Conservation (phyloP, 495 filamentous ascomycete genomes). For the Amphirosellinia nigrospora region DNA sequence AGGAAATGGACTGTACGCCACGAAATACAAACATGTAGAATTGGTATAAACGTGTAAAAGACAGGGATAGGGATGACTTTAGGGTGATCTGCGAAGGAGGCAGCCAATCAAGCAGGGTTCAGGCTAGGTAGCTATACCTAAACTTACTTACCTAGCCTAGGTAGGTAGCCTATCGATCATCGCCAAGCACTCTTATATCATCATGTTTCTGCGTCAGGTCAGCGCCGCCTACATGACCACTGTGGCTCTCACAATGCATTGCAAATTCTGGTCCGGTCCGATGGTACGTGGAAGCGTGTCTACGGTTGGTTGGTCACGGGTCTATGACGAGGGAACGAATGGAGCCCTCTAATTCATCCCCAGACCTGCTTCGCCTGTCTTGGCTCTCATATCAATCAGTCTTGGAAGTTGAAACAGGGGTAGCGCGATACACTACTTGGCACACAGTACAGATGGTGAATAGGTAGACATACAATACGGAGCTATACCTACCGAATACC, state of each 20-base stretch:
- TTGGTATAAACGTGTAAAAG: background rate
- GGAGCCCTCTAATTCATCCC: background rate
- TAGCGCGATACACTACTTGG: background rate
- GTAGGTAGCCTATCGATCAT: background rate
- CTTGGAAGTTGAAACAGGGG: slow-evolving; percentile 16
- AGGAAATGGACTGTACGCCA: background rate
- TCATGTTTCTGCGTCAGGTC: background rate
- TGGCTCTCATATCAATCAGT: background rate
- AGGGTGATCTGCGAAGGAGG: slow-evolving; percentile 17
- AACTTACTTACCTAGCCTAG: too few relatives aligned
- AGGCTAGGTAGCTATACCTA: too few relatives aligned
- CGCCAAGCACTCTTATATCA: too few relatives aligned
- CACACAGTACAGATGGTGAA: background rate
- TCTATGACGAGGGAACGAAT: background rate
- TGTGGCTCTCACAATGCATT: background rate
- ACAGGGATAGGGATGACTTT: background rate
- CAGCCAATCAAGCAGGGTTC: slow-evolving; percentile 19
- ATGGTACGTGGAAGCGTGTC: background rate
- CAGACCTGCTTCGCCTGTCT: slow-evolving; percentile 1
- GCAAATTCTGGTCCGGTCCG: background rate
- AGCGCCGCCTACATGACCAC: background rate
- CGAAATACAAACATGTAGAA: background rate
- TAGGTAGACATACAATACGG: too few relatives aligned
- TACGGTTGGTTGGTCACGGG: slow-evolving; percentile 6
- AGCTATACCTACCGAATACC: too few relatives aligned